Conservation (phyloP, 306 rosid genomes). For the Quercus berberidifolia region DNA sequence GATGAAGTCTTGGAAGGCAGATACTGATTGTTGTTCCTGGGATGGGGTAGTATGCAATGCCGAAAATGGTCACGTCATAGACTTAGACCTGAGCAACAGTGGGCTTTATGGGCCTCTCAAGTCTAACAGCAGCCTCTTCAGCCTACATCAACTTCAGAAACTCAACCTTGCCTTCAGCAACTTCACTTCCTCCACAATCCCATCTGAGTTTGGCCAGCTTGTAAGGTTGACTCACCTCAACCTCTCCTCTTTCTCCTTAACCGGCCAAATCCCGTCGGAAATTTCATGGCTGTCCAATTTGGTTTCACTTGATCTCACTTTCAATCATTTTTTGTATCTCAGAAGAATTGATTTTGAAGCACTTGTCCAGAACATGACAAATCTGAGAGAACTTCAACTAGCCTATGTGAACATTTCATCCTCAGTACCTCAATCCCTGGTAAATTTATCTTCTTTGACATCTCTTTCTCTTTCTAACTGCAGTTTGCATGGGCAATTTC, state of each 20-base stretch:
- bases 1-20: constrained; percentile 6
- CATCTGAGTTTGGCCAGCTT: constrained; percentile 9
- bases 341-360: no score
- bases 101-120: constrained; percentile 2
- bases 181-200: constrained; percentile 4
- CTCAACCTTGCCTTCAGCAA: background rate
- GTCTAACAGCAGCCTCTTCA: constrained; percentile 22
- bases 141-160: constrained; percentile 9
- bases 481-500: no score
- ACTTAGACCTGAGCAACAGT: constrained; percentile 10
- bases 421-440: no score
- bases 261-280: rapidly evolving
- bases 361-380: no score
- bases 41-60: constrained; percentile 6
- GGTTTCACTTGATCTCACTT: no score
- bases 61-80: constrained; percentile 9
- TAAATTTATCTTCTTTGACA: no score
- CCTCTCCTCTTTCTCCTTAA: background rate
- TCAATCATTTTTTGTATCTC: no score
- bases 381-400: no score
- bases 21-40: constrained; percentile 18
- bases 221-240: constrained; percentile 3
- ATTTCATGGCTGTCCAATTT: background rate
- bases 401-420: no score
- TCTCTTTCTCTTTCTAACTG: no score